Base-by-base conservation (phyloP, 2,329 filamentous ascomycete genomes). In the Fusarium pseudoanthophilum region DNA sequence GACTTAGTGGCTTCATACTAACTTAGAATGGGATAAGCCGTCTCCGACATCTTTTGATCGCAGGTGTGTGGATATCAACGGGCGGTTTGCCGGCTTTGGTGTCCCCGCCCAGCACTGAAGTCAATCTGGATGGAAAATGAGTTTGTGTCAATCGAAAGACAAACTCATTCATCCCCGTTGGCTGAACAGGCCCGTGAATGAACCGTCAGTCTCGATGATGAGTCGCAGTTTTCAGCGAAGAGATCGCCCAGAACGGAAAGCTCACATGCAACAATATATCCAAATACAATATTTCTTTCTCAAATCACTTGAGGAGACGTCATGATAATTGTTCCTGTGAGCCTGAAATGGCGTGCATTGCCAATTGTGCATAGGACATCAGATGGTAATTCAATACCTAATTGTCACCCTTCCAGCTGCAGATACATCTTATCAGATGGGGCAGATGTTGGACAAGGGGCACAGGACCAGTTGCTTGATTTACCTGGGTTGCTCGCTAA, bases 1-100 rank as follows among this genome's bases (percentile, higher is more conserved):
- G 67, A 60, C 61, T 51, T 66, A 45, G 75, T 65, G 65, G 65
- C 67, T 52, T 46, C 34, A 70, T 62, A 45, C 73, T 78, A 78
- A 69, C 75, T 66, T 14, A 14, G 72, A 72, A 52, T 49, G 60
- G 74, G 64, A 32, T 68, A 72, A 75, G 51, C 58, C 55, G 42
- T 58, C 39, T 45, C 52, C 40, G 51, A 43, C 72, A 58, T 58
- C 66, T 60, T 69, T 66, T 56, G 71, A 74, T 56, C 51, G 56
- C 30, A 60, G 71, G 75, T 56, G 75, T 77, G 73, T 61, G 51
- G 10, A 64, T 72, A 77, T 34, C 53, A 61, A 49, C 24, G 24
- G 61, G 55, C 45, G 58, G 68, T 32, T 56, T 71, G 49, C 40
- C 49, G 49, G 53, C 70, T 67, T 49, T 24, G 34, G 48, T 45